A percentile compares a stretch with the other conserved stretches of the same genome.
Evolutionary conservation across 1,284 basidiomycete species (phyloP).

Genomic region (Sporisorium graminicola): DNA sequence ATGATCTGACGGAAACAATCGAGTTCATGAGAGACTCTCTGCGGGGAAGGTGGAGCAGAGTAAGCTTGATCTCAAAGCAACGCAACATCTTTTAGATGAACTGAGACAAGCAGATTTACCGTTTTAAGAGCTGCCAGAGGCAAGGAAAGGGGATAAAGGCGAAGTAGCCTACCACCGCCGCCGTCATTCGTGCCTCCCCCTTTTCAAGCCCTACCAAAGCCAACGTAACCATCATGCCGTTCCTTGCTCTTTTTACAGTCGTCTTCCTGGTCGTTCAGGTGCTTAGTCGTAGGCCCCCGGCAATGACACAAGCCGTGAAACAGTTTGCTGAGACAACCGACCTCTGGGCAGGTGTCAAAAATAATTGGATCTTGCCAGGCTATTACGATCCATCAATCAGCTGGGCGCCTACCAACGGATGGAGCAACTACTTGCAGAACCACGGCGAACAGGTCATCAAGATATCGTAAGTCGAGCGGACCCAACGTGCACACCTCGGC

Average conservation of each 20-base stretch:
- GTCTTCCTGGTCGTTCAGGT: background rate
- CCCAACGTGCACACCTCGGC: background rate
- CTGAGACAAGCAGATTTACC: too few species aligned
- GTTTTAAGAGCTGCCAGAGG: too few species aligned
- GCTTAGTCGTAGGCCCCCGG: background rate
- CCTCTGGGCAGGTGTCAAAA: constrained; percentile 1
- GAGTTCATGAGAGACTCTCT: too few species aligned
- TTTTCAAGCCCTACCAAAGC: too few species aligned
- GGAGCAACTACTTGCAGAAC: background rate
- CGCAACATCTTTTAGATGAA: too few species aligned
- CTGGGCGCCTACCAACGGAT: constrained; percentile 6
- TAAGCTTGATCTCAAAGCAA: too few species aligned
- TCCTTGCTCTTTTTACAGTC: background rate
- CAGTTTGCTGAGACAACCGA: constrained; percentile 10
- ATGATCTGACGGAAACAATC: too few species aligned
- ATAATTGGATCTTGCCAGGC: background rate
- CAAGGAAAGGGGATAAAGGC: too few species aligned
- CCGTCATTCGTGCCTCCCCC: too few species aligned
- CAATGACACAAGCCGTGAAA: background rate
- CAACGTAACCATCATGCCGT: too few species aligned
- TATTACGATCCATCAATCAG: constrained; percentile 1
- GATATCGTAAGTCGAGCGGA: background rate
- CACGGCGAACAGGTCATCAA: background rate
- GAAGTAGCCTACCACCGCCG: too few species aligned
- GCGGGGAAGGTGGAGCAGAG: too few species aligned